Evolutionary conservation across 441 rosid species (phyloP), one percentile per base, ranked within the genome.

Genomic region (Manihot esculenta): DNA sequence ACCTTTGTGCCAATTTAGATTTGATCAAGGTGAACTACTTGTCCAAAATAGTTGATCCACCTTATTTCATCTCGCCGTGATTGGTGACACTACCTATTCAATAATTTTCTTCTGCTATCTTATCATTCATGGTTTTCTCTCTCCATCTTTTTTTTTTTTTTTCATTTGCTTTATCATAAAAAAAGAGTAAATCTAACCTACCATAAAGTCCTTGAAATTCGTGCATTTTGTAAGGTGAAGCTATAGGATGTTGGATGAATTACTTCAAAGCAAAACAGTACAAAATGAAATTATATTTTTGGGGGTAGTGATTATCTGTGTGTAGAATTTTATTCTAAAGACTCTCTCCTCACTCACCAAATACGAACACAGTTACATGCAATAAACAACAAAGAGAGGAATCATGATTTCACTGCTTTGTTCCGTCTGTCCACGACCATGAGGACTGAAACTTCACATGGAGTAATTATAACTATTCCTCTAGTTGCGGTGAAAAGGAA

Each of bases 321-420:
- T 30, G 4, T 30, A 4, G 4, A 30, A n/a, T n/a, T n/a, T n/a
- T n/a, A n/a, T n/a, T n/a, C n/a, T n/a, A n/a, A n/a, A n/a, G n/a
- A n/a, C 27, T 53, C 42, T 66, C 72, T 62, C 65, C 33, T 20
- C 3, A 53, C 27, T 64, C 75, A 49, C 62, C 70, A 63, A 49
- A 74, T 60, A 62, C 64, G 66, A 30, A 76, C 71, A 72, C 26
- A 67, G 70, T 70, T 72, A 66, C 82, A 80, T 78, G 84, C 82
- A 78, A 77, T 68, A 78, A 69, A 70, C 64, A 76, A 76, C 81
- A 80, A 82, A 82, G 77, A 73, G 85, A 80, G 71, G 33, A 69
- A 24, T 59, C 67, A 73, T 71, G 79, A 74, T 77, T 77, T 73
- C 56, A 41, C 33, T 51, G 71, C 47, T 75, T 71, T 70, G 75